These are phyloP conservation scores for Saturnispora dispora DNA, from an alignment of 805 yeast genomes.

Conservation along the genomic window DNA sequence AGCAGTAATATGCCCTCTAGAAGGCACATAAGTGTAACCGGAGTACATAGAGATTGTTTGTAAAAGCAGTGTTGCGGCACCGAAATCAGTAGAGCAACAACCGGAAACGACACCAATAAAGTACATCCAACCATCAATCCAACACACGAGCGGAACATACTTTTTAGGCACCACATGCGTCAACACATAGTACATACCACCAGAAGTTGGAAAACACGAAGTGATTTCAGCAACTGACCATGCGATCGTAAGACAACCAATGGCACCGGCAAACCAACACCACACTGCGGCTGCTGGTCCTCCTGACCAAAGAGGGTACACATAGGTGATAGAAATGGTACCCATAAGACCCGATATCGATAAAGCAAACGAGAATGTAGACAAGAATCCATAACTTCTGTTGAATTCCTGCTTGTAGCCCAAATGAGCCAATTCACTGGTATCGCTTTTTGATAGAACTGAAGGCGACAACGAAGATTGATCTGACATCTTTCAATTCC, in stretches of 20 bases:
- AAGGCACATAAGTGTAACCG: constrained; percentile 32
- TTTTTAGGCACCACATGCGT: constrained; percentile 40
- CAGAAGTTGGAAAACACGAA: constrained; percentile 44
- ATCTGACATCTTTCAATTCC: neutral
- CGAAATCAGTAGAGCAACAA: constrained; percentile 44
- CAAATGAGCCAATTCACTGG: constrained; percentile 30
- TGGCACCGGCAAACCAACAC: constrained; percentile 52
- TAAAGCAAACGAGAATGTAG: constrained; percentile 56
- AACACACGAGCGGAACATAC: constrained; percentile 42
- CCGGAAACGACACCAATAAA: constrained; percentile 41
- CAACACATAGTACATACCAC: constrained; percentile 42
- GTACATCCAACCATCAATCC: constrained; percentile 48
- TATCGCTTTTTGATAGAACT: constrained; percentile 16
- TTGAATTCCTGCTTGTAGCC: constrained; percentile 57
- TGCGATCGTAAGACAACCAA: constrained; percentile 48
- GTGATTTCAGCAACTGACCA: constrained; percentile 41
- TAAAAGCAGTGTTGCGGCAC: constrained; percentile 39
- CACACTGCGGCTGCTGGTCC: constrained; percentile 58
- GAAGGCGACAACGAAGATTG: neutral
- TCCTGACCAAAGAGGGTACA: constrained; percentile 40
- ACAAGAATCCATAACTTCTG: constrained; percentile 48
- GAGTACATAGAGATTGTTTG: constrained; percentile 35
- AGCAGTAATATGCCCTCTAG: constrained; percentile 39
- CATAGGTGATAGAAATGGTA: constrained; percentile 46
- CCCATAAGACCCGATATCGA: constrained; percentile 61